These are phyloP conservation scores for Triangularia verruculosa DNA, from an alignment of 2,329 filamentous ascomycete species.

Conservation along the genomic window DNA sequence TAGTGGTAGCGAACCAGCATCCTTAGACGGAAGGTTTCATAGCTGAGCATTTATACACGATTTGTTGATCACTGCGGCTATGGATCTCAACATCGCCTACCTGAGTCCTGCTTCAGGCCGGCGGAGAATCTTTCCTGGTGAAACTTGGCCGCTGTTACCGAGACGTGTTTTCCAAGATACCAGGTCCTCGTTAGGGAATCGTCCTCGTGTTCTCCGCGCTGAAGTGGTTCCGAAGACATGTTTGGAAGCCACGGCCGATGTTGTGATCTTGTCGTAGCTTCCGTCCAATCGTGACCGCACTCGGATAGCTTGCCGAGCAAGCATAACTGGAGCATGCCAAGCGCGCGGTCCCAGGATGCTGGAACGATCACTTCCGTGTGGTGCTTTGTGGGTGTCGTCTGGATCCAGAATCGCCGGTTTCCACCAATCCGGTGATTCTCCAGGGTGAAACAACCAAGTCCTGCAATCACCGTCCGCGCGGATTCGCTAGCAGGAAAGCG, in stretches of 20 bases:
- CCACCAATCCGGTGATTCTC: constrained; percentile 1
- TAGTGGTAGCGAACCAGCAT: not conserved
- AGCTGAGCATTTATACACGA: not conserved
- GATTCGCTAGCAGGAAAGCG: not conserved
- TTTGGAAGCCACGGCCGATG: not conserved
- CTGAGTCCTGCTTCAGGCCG: not conserved
- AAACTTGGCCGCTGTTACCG: not conserved
- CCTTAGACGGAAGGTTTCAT: not conserved
- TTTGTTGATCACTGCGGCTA: not conserved
- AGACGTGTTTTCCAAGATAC: not conserved
- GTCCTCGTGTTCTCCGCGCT: not conserved
- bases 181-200: not conserved
- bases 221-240: not conserved
- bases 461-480: not conserved
- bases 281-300: not conserved
- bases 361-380: not conserved
- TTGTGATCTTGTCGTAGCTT: not conserved
- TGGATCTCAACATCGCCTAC: not conserved
- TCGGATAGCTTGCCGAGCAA: not conserved
- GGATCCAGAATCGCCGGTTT: not conserved
- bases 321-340: not conserved
- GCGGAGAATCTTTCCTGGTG: not conserved
- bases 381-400: not conserved
- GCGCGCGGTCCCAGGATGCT: not conserved
- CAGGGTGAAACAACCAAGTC: not conserved